phyloP scores from a whole-genome alignment of 768 basidiomycete species.

The Clathrus columnatus region DNA sequence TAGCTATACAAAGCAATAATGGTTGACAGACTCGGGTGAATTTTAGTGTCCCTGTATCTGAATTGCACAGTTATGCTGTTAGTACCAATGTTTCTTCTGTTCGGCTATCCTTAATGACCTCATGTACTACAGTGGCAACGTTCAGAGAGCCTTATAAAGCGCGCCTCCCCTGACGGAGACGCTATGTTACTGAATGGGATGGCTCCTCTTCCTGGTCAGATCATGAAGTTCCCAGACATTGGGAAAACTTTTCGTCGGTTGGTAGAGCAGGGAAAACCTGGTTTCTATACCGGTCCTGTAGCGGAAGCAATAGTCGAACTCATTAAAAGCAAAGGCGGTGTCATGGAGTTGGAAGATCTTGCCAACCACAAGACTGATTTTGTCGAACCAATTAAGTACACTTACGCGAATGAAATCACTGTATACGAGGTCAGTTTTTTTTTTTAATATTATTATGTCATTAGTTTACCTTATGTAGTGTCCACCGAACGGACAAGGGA shows the following conservation, averaged over 20 bases:
- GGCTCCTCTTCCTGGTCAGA: conserved; percentile 79
- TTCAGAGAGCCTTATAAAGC: conserved; percentile 64
- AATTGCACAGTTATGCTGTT: conserved; percentile 59
- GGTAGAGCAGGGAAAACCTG: conserved; percentile 75
- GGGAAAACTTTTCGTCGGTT: conserved; percentile 78
- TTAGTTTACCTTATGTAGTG: conserved; percentile 40
- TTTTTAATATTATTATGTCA: background rate
- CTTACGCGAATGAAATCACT: conserved; percentile 76
- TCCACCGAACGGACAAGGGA: conserved; percentile 95
- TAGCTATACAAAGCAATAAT: conserved; percentile 2
- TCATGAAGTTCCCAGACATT: conserved; percentile 73
- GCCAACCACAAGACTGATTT: conserved; percentile 70
- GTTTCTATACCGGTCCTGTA: conserved; percentile 88
- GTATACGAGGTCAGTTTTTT: conserved; percentile 67
- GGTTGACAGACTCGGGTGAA: background rate
- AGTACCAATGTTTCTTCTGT: conserved; percentile 16
- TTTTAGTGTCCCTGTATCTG: conserved; percentile 78
- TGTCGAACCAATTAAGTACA: conserved; percentile 88
- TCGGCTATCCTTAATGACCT: conserved; percentile 4
- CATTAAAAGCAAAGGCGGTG: conserved; percentile 76
- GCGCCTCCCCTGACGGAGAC: conserved; percentile 74
- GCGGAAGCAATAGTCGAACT: conserved; percentile 87
- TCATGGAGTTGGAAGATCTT: conserved; percentile 92
- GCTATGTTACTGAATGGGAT: conserved; percentile 84
- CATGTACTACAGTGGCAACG: conserved; percentile 32